Base-by-base conservation (phyloP, 345 rosid genomes). In the Arabidopsis thaliana region DNA sequence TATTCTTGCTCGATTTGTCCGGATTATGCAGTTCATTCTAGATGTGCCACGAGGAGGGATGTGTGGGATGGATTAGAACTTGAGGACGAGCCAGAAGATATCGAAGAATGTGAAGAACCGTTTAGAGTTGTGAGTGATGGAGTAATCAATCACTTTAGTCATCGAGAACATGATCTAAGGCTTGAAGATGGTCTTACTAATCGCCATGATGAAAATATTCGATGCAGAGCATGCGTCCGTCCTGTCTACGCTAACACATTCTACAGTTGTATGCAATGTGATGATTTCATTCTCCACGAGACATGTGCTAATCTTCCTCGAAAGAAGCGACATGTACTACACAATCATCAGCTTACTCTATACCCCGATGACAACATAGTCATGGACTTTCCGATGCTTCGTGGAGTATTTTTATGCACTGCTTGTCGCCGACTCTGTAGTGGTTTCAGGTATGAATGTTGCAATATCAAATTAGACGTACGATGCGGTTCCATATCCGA, bases 251-350 rank as follows among this genome's bases (percentile, higher is more conserved):
- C 81, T 11, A 2, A 34, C 32, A 34, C 58, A 3, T 72, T 66
- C 53, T 78, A 67, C 8, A 16, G 10, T 40, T 72, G 78, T 28
- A 44, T 41, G 3, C 53, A 61, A 20, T 67, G 82, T 32, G 46
- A 25, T 8, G 32, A 16, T 13, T 78, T 66, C 30, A 10, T 66
- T 24, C 77, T 72, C 5, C 81, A 78, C 4, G 70, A 59, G 51
- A 36, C 11, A 3, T 78, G 78, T 14, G 78, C 67, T 66, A 70
- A 72, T 1, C 59, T 78, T 30, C 78, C 78, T n/a, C 57, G 28
- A 2, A n/a, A 44, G 36, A 50, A 60, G 38, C 42, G 28, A 37
- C 74, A 73, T 23, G 37, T 53, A 1, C n/a, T 46, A 3, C 71
- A 72, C 40, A 55, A 23, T 14, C 74, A 67, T 28, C 40, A 37